A percentile compares a stretch with the other conserved stretches of the same genome.
phyloP scores from a whole-genome alignment of 1,284 basidiomycete species.

The Malassezia yamatoensis region DNA sequence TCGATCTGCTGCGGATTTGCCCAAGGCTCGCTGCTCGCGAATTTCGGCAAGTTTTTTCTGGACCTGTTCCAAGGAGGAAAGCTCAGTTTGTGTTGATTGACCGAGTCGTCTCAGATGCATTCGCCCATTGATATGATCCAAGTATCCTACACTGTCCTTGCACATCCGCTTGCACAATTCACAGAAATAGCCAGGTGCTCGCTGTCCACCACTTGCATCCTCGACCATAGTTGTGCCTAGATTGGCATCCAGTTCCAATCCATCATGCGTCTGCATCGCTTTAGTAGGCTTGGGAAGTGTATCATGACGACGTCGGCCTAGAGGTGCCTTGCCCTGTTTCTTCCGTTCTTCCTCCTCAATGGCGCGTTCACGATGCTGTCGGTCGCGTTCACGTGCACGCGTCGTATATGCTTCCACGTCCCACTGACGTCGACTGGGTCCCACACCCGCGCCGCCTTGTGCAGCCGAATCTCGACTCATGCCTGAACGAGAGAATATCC shows the following conservation, averaged over 20 bases:
- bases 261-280: constrained; percentile 27
- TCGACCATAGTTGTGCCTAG: constrained; percentile 42
- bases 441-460: constrained; percentile 21
- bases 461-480: background rate
- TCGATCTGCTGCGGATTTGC: constrained; percentile 1
- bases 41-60: constrained; percentile 74
- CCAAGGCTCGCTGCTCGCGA: constrained; percentile 49
- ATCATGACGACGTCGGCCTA: constrained; percentile 22
- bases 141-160: constrained; percentile 82
- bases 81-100: constrained; percentile 79
- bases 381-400: constrained; percentile 35
- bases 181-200: constrained; percentile 48
- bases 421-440: constrained; percentile 37
- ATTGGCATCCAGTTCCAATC: constrained; percentile 36
- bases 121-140: constrained; percentile 92
- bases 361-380: constrained; percentile 32
- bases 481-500: too few species aligned
- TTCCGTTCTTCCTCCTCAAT: constrained; percentile 31
- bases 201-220: constrained; percentile 17
- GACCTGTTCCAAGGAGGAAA: constrained; percentile 84
- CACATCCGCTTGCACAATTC: constrained; percentile 58
- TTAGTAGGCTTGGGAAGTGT: constrained; percentile 36
- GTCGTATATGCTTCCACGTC: constrained; percentile 33
- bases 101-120: constrained; percentile 81
- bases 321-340: constrained; percentile 27